phyloP scores from a whole-genome alignment of 345 rosid species.

The Xanthoceras sorbifolium region DNA sequence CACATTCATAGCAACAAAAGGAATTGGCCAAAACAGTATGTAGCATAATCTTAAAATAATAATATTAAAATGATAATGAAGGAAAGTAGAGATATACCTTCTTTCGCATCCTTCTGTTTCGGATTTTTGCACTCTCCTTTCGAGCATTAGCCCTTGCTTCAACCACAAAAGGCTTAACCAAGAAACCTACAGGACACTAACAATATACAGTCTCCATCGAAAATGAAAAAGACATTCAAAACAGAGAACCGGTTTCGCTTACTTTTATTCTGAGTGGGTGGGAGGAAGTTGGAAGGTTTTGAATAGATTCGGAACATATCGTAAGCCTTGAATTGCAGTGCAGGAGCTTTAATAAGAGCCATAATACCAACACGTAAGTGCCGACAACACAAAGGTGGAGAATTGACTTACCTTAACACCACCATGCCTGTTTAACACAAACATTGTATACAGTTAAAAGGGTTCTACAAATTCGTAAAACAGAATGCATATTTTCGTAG shows the following conservation, averaged over 20 bases:
- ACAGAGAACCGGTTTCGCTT: conserved; percentile 18
- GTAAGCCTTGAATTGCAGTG: conserved; percentile 33
- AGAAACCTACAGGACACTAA: conserved; percentile 27
- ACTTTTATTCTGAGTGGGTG: conserved; percentile 27
- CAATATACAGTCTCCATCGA: neutral
- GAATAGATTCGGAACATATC: conserved; percentile 31
- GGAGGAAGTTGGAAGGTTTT: conserved; percentile 19
- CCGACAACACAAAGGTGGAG: neutral
- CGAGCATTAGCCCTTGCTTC: conserved; percentile 54
- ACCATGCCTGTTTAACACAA: conserved; percentile 10
- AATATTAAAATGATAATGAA: neutral
- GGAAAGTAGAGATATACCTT: conserved; percentile 49
- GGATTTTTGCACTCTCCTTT: conserved; percentile 66
- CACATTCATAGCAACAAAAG: neutral
- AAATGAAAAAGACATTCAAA: neutral
- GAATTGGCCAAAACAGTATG: neutral
- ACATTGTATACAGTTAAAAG: neutral
- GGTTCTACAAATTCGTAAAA: too few species aligned
- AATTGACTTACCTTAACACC: neutral
- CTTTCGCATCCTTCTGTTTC: conserved; percentile 61
- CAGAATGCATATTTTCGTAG: neutral
- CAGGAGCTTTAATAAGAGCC: conserved; percentile 27
- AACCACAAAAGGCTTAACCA: conserved; percentile 38
- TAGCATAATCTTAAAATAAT: neutral
- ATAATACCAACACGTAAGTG: conserved; percentile 15